These are phyloP conservation scores for Lagenidium giganteum DNA, from an alignment of 352 stramenopile genomes.

Conservation along the genomic window DNA sequence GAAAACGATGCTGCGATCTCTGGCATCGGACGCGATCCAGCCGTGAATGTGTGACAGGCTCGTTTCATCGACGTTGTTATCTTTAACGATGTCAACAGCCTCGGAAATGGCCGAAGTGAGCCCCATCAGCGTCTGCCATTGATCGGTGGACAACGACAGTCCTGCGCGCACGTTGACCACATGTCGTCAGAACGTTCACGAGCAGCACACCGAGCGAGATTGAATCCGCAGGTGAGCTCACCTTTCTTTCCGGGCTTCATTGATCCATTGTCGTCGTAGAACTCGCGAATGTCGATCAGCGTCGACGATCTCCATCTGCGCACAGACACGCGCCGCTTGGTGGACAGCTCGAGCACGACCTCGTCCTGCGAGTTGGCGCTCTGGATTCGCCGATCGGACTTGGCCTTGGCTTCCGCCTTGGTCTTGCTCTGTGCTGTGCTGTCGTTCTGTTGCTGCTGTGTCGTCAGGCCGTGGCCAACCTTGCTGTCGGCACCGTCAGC, in stretches of 20 bases:
- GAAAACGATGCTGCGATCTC: constrained; percentile 44
- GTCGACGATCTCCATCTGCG: constrained; percentile 45
- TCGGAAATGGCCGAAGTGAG: constrained; percentile 31
- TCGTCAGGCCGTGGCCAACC: too few relatives aligned
- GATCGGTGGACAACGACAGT: constrained; percentile 48
- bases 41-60: constrained; percentile 24
- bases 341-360: constrained; percentile 44
- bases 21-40: constrained; percentile 25
- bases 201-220: background rate
- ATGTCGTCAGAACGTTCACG: too few relatives aligned
- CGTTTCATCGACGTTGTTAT: constrained; percentile 26
- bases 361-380: too few relatives aligned
- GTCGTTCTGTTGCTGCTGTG: too few relatives aligned
- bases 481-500: too few relatives aligned
- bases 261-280: constrained; percentile 57
- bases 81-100: constrained; percentile 38
- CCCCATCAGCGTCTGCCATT: constrained; percentile 44
- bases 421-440: too few relatives aligned
- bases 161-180: too few relatives aligned
- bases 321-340: constrained; percentile 52
- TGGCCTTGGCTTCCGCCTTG: too few relatives aligned
- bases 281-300: constrained; percentile 73
- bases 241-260: constrained; percentile 76
- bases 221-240: background rate
- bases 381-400: too few relatives aligned